Evolutionary conservation across 2,329 filamentous ascomycete genomes (phyloP).

Genomic region (Ustulina deusta): DNA sequence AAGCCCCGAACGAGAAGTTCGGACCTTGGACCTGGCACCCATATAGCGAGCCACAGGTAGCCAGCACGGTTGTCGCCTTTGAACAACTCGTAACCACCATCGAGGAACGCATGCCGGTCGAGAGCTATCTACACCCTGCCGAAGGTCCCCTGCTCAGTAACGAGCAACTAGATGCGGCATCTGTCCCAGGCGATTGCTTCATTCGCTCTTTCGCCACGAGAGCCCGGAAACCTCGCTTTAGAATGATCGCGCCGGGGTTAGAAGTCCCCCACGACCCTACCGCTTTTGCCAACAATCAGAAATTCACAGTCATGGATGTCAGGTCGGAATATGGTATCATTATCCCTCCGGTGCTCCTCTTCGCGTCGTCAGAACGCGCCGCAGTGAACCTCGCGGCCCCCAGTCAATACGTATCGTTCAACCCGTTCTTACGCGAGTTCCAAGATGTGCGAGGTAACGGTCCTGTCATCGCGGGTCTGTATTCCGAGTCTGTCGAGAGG

Average conservation of each 20-base stretch:
- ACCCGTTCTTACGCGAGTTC: background rate
- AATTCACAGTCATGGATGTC: background rate
- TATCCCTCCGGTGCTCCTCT: background rate
- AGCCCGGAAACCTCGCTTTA: background rate
- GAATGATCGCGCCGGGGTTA: background rate
- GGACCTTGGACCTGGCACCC: background rate
- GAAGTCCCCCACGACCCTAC: background rate
- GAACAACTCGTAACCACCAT: background rate
- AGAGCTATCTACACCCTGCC: background rate
- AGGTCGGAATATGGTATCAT: background rate
- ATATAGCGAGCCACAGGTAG: background rate
- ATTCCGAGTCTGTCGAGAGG: background rate
- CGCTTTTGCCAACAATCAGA: background rate
- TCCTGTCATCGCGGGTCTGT: background rate
- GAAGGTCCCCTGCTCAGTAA: background rate
- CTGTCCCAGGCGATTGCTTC: background rate
- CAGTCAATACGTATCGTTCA: background rate
- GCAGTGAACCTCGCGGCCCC: background rate
- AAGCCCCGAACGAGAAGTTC: background rate
- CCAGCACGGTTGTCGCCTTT: background rate
- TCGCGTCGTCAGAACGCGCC: background rate
- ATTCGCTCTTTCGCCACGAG: background rate
- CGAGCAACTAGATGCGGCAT: slow-evolving; percentile 2
- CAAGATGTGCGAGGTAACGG: background rate
- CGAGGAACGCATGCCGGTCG: background rate